phyloP scores from a whole-genome alignment of 345 rosid species.

The Odontarrhena argentea region DNA sequence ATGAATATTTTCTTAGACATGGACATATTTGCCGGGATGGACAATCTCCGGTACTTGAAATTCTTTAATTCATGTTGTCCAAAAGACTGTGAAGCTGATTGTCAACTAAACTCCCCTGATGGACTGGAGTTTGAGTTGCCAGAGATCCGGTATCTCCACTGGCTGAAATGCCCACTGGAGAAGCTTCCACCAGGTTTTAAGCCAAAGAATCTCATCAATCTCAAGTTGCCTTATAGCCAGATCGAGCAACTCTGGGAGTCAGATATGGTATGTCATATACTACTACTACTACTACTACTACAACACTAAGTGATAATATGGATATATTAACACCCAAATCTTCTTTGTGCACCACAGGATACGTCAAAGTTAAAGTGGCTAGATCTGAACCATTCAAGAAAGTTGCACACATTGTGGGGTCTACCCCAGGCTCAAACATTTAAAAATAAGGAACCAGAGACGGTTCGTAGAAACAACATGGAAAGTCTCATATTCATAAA shows the following conservation, averaged over 20 bases:
- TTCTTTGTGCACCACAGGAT: background rate
- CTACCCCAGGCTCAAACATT: slow-evolving; percentile 27
- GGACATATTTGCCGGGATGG: slow-evolving; percentile 14
- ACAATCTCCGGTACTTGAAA: slow-evolving; percentile 39
- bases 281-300: no score
- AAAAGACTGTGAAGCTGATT: slow-evolving; percentile 2
- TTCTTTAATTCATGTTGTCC: slow-evolving; percentile 12
- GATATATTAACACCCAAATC: background rate
- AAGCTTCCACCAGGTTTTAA: slow-evolving; percentile 27
- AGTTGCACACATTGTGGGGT: slow-evolving; percentile 28
- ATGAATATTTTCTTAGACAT: background rate
- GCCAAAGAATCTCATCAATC: slow-evolving; percentile 19
- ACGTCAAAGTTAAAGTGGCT: slow-evolving; percentile 29
- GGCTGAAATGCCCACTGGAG: slow-evolving; percentile 21
- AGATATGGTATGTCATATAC: slow-evolving; percentile 1
- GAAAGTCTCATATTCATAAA: slow-evolving; percentile 1
- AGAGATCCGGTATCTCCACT: slow-evolving; percentile 18
- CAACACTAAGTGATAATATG: no score
- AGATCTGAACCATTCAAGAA: slow-evolving; percentile 9
- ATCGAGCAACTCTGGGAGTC: slow-evolving; percentile 31
- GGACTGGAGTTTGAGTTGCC: slow-evolving; percentile 7
- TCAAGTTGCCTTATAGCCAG: slow-evolving; percentile 11
- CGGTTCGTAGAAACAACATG: background rate
- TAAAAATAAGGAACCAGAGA: background rate
- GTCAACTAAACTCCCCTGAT: background rate